Base-by-base conservation (phyloP, 768 basidiomycete species). In the Nidularia pulvinata region DNA sequence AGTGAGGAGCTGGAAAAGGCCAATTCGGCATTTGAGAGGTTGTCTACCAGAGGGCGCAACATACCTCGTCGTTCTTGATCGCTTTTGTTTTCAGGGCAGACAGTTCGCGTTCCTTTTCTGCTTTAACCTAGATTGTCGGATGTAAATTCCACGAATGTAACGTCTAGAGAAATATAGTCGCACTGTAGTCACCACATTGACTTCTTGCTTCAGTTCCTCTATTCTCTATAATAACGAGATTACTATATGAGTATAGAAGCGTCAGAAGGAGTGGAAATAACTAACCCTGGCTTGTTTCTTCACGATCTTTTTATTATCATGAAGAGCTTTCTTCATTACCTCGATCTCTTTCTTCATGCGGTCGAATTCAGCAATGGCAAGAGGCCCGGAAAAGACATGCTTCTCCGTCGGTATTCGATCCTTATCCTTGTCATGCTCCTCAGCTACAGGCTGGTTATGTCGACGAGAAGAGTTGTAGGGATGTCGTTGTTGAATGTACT, bases 211-310 rank as follows among this genome's bases (percentile, higher is more conserved):
- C 76, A 19, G 68, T 65, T 85, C 83, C 48, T 83, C 81, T 30
- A 85, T 77, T 57, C 72, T 71, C 85, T 86, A 52, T 7, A 35
- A 13, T 39, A 33, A 46, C 35, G 46, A 49, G 30, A 49, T 34
- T 13, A 49, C 13, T 11, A 49, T 52, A 22, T n/a, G 3, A 33
- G 16, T 34, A 45, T 53, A 11, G 14, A 33, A 6, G 46, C 30
- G 6, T 19, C 51, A 52, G 43, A 32, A 33, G 36, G 22, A n/a
- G 13, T n/a, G 25, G 25, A 30, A 30, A 30, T 30, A 30, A 55
- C 61, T 50, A 25, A 84, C 86, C 77, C 86, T 87, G 46, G 60
- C 68, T 56, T 87, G 82, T 54, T 81, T 82, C 69, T 78, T 85
- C 0, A 75, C 62, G 0, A 60, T 61, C 58, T 81, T 87, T 65